Evolutionary conservation across 768 basidiomycete genomes (phyloP).

Genomic region (Suillus tomentosus): DNA sequence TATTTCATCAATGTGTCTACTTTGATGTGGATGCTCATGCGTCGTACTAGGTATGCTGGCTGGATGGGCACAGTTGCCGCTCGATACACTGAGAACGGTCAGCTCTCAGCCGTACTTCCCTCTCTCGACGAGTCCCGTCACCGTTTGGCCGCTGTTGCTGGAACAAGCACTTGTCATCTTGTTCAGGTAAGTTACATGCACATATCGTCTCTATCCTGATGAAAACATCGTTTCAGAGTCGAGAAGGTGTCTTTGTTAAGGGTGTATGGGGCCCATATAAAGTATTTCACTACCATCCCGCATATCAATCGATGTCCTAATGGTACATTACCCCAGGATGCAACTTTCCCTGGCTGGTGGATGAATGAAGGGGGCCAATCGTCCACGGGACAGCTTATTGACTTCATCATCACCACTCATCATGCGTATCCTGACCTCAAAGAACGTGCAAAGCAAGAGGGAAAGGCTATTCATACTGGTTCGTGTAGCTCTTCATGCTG

Average conservation of each 20-base stretch:
- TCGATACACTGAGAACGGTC: slow-evolving; percentile 57
- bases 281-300: slow-evolving; percentile 36
- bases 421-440: slow-evolving; percentile 76
- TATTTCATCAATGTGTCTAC: not conserved
- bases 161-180: slow-evolving; percentile 95
- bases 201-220: not conserved
- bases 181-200: slow-evolving; percentile 62
- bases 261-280: slow-evolving; percentile 94
- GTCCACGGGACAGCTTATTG: slow-evolving; percentile 92
- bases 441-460: slow-evolving; percentile 58
- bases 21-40: slow-evolving; percentile 10
- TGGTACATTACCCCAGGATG: slow-evolving; percentile 50
- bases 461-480: slow-evolving; percentile 63
- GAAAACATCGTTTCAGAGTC: slow-evolving; percentile 50
- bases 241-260: slow-evolving; percentile 80
- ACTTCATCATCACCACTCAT: slow-evolving; percentile 93
- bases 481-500: slow-evolving; percentile 1
- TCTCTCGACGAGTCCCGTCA: slow-evolving; percentile 75
- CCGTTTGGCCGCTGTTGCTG: slow-evolving; percentile 90
- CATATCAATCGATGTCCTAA: slow-evolving; percentile 15
- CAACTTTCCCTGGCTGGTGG: slow-evolving; percentile 97
- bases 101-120: slow-evolving; percentile 54
- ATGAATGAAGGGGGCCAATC: slow-evolving; percentile 99
- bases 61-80: slow-evolving; percentile 98
- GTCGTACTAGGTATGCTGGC: slow-evolving; percentile 72